Percentiles rank a stretch among this genome's conserved stretches.
Evolutionary conservation across 495 filamentous ascomycete genomes (phyloP).

Genomic region (Tuber microsphaerosporum): DNA sequence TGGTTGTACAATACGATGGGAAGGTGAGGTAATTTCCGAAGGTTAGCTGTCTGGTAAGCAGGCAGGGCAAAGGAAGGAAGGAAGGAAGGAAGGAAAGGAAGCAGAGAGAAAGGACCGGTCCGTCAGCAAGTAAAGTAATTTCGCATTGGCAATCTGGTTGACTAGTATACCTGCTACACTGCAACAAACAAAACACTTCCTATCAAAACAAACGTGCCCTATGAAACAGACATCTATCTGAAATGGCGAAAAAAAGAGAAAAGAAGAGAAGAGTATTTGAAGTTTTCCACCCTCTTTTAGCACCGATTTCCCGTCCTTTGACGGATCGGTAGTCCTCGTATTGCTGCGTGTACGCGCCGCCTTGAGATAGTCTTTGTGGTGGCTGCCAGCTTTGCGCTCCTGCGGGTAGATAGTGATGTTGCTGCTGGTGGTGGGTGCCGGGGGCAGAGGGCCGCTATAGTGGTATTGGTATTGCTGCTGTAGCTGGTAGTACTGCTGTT

Average conservation of each 20-base stretch:
- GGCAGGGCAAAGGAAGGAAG: not conserved
- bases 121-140: not conserved
- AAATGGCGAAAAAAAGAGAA: not conserved
- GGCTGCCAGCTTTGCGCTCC: not conserved
- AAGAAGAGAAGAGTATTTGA: not conserved
- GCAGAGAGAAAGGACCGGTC: not conserved
- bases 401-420: not conserved
- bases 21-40: not conserved
- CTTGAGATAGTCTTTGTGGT: not conserved
- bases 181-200: not conserved
- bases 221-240: not conserved
- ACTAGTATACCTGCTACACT: not conserved
- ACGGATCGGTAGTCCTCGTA: constrained; percentile 34
- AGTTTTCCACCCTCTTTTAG: constrained; percentile 38
- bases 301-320: constrained; percentile 35
- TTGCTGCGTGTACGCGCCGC: not conserved
- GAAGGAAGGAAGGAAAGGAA: not conserved
- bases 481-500: constrained; percentile 23
- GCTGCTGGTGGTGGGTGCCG: not conserved
- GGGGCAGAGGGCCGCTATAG: not conserved
- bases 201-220: not conserved
- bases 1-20: not conserved
- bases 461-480: constrained; percentile 14
- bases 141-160: not conserved
- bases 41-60: not conserved